Evolutionary conservation across 805 yeast genomes (phyloP), one percentile per base, ranked within the genome.

Genomic region (Wickerhamiella brachini): DNA sequence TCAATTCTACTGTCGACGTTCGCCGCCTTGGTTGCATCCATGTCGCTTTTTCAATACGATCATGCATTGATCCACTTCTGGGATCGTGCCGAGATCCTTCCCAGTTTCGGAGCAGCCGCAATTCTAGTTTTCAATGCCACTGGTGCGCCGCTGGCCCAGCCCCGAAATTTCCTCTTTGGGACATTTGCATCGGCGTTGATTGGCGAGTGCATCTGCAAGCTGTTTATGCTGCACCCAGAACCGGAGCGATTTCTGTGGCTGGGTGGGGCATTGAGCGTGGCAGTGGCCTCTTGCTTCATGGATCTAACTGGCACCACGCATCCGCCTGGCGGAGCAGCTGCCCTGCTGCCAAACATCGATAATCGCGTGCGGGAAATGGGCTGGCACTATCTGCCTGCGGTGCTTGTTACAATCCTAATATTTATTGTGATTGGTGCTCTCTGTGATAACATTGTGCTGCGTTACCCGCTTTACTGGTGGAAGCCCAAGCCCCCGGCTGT

Each of bases 271-370:
- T 59, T 81, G 31, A 67, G 79, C 41, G 82, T 80, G 7, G 81
- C 73, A 0, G 53, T 77, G 4, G 58, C 81, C 1, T 74, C 81
- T 7, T 77, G 75, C 10, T 62, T 66, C 2, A 79, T 79, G 83
- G 64, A 74, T 13, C 54, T 78, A 0, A 62, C 72, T 5, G 78
- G 78, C 54, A 74, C 80, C 53, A 75, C 79, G 1, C 86, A 81
- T 60, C 87, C 87, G 0, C 87, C 87, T 0, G 80, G 81, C 1
- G 87, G 87, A 2, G 85, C 86, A 1, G 73, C 81, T 9, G 85
- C 86, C 0, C 59, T 81, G 39, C 63, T 81, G 8, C 83, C 85
- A 0, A 64, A 72, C 1, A 58, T 75, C 0, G 81, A 78, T 49
- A 73, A 61, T 1, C 55, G 58, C 7, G 66, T 79, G 3, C 62